These are phyloP conservation scores for Daldinia vernicosa DNA, from an alignment of 495 filamentous ascomycete species.

Conservation along the genomic window DNA sequence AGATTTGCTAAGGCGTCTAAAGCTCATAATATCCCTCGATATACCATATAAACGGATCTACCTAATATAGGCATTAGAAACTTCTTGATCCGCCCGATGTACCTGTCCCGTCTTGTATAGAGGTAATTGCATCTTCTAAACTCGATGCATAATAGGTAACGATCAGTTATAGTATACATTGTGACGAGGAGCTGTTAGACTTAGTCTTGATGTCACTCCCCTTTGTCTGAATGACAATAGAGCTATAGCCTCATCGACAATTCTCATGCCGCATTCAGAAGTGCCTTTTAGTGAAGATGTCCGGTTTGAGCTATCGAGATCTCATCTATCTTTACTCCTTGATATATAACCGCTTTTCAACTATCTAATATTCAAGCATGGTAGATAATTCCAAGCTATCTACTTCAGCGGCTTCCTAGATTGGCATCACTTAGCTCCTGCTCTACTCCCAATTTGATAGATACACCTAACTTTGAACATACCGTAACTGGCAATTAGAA, in stretches of 20 bases:
- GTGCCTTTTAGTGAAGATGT: not conserved
- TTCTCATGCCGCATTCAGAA: constrained; percentile 8
- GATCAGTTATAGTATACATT: not conserved
- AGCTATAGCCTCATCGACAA: not conserved
- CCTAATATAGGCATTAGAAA: too few species aligned
- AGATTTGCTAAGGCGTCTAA: too few species aligned
- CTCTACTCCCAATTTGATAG: not conserved
- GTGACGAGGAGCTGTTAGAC: too few species aligned
- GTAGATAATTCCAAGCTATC: not conserved
- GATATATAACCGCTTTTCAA: not conserved
- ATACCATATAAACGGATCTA: too few species aligned
- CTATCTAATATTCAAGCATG: not conserved
- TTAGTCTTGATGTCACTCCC: not conserved
- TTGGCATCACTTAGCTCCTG: not conserved
- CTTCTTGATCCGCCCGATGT: too few species aligned
- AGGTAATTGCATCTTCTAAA: too few species aligned
- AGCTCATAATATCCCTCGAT: too few species aligned
- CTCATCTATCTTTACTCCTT: not conserved
- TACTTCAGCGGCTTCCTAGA: not conserved
- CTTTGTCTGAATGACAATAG: not conserved
- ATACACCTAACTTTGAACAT: not conserved
- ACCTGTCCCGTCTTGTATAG: too few species aligned
- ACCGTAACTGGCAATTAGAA: not conserved
- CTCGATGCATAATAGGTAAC: not conserved
- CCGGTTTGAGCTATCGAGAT: not conserved